These are phyloP conservation scores for Exsudoporus frostii DNA, from an alignment of 768 basidiomycete species.

Conservation along the genomic window DNA sequence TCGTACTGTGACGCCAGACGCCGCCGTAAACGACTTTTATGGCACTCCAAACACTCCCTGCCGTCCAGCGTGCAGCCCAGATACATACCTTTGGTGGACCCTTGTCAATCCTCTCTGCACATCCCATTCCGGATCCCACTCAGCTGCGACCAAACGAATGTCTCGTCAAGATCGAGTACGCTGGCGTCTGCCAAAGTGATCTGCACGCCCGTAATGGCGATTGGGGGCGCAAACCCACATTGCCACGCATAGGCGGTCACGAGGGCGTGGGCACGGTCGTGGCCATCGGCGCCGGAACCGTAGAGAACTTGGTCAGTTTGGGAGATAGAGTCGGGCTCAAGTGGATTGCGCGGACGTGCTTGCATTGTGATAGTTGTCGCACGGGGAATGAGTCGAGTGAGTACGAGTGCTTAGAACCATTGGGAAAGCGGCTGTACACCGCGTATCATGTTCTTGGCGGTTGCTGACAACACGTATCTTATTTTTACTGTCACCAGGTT, in stretches of 20 bases:
- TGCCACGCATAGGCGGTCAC: constrained; percentile 41
- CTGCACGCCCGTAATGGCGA: constrained; percentile 41
- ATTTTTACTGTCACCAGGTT: constrained; percentile 9
- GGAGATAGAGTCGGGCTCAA: constrained; percentile 45
- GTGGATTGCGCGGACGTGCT: constrained; percentile 39
- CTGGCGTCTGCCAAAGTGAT: constrained; percentile 44
- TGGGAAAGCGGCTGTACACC: neutral
- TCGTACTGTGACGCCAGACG: neutral
- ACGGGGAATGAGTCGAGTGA: constrained; percentile 33
- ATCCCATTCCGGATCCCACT: constrained; percentile 17
- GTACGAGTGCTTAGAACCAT: neutral
- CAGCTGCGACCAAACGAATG: constrained; percentile 25
- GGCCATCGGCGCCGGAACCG: constrained; percentile 38
- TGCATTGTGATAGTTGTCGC: constrained; percentile 40
- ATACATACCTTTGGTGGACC: constrained; percentile 17
- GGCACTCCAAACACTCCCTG: constrained; percentile 7
- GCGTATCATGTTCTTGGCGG: neutral
- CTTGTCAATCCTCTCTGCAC: constrained; percentile 4
- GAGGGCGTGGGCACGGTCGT: constrained; percentile 47
- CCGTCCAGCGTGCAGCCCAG: constrained; percentile 27
- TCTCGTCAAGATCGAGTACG: constrained; percentile 41
- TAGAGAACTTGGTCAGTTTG: constrained; percentile 29
- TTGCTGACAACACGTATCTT: neutral
- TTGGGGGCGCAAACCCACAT: constrained; percentile 27
- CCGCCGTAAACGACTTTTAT: neutral